Base-by-base conservation (phyloP, 208 protist species). In the Novymonas esmeraldas region DNA sequence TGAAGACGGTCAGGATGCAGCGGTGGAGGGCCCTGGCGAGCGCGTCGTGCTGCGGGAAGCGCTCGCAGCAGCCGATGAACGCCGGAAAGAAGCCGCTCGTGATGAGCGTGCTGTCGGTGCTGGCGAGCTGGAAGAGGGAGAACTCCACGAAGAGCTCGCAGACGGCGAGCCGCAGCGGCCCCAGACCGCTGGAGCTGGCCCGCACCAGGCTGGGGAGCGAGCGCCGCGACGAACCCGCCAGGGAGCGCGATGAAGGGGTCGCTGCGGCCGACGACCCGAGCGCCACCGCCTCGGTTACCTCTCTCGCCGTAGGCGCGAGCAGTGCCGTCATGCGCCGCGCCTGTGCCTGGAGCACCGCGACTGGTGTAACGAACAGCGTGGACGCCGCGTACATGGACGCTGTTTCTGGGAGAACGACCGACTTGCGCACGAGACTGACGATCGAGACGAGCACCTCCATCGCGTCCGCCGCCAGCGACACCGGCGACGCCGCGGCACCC, bases 131-230 rank as follows among this genome's bases (percentile, higher is more conserved):
- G 51, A 81, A 85, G 33, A 76, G 63, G 10, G 70, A 62, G 6
- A 92, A 33, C 73, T 92, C 86, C 0, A 78, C 72, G 59, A 89
- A 92, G 26, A 89, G 45, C 54, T 87, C 80, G 49, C 79, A 87
- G 26, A 87, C 63, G 4, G 70, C 60, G 13, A 88, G 45, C 9
- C 75, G 70, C 28, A 78, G 63, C 26, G 61, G 41, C 24, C 77
- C 72, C 10, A 78, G 60, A 36, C 60, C 68, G 34, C 70, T 56
- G 45, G 5, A 44, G 11, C 50, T 22, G 41, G 10, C 45, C 11
- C 11, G 28, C 20, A 33, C 28, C 10, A 34, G 38, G 0, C 6
- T 4, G 0, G 42, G 3, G 14, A 34, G 26, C 11, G 34, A 0
- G 2, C n/a, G 2, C 13, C 20, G 16, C 24, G 13, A 39, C 6